Base-by-base conservation (phyloP, 257 asterid species). In the Rauvolfia tetraphylla region DNA sequence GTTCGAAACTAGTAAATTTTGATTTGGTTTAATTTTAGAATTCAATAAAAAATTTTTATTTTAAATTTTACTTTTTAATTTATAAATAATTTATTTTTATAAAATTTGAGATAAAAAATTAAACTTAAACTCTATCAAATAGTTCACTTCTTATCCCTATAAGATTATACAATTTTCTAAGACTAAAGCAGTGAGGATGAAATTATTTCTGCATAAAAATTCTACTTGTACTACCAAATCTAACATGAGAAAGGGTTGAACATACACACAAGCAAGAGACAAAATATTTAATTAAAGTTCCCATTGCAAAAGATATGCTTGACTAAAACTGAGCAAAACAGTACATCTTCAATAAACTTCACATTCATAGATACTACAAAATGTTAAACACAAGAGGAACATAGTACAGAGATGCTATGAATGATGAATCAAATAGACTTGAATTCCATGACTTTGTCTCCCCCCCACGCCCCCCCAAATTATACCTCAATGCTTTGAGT, bases 391-490 rank as follows among this genome's bases (percentile, higher is more conserved):
- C 59, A 53, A 49, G 53, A 53, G 25, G 59, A 22, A 53, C 59
- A 53, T 18, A 20, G 59, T 18, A 18, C 59, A 53, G 15, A 1
- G 42, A 31, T 62, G 17, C 22, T 34, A 39, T 9, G 14, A 34
- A 65, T 65, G 17, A 39, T 9, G 14, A 34, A 65, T 65, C 70
- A 33, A 46, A 65, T 34, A 18, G 25, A 34, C 15, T 63, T 54
- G 7, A 33, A 31, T 63, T 25, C 33, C 69, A 63, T 33, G n/a
- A 33, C 44, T 63, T 63, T 63, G 69, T 33, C 69, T 44, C 44
- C 34, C 70, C 70, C n/a, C n/a, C n/a, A n/a, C n/a, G n/a, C n/a
- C 69, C 69, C 44, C 34, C 70, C 70, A 15, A 65, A 3, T 34
- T 17, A 34, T 27, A 2, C 14, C 44, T 4, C 63, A 56, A 20